A percentile compares a stretch with the other conserved stretches of the same genome.
Conservation (phyloP, 2,329 filamentous ascomycete genomes). For the Penicillium sp. region DNA sequence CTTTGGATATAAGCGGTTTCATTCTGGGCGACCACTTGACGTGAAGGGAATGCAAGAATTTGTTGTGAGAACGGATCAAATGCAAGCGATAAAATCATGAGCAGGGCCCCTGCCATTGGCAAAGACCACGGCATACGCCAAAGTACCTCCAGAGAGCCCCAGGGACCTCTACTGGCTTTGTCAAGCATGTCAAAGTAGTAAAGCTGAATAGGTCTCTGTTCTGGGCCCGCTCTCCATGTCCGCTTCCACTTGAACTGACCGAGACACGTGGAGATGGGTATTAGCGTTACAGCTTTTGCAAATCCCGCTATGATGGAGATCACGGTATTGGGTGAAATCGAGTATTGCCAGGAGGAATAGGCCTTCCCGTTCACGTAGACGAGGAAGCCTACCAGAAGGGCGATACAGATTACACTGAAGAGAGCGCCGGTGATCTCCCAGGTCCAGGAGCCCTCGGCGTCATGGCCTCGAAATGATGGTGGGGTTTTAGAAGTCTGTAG, state of each 20-base stretch:
- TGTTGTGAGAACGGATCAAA: slow-evolving; percentile 36
- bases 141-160: slow-evolving; percentile 30
- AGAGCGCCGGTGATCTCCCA: slow-evolving; percentile 15
- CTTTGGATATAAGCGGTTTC: slow-evolving; percentile 10
- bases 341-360: slow-evolving; percentile 25
- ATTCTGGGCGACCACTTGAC: not conserved
- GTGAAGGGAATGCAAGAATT: slow-evolving; percentile 16
- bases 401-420: slow-evolving; percentile 13
- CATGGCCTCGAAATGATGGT: no score
- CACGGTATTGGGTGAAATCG: slow-evolving; percentile 30
- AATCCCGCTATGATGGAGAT: slow-evolving; percentile 31
- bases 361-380: slow-evolving; percentile 6
- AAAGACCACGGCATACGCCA: slow-evolving; percentile 17
- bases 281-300: slow-evolving; percentile 30
- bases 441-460: slow-evolving; percentile 11
- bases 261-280: slow-evolving; percentile 30
- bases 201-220: slow-evolving; percentile 18
- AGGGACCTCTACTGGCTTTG: slow-evolving; percentile 32
- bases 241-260: slow-evolving; percentile 37
- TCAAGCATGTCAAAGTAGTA: slow-evolving; percentile 31
- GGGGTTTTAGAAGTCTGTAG: no score
- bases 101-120: slow-evolving; percentile 27
- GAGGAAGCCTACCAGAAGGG: slow-evolving; percentile 20
- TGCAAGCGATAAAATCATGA: slow-evolving; percentile 28
- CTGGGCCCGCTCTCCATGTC: not conserved